Conservation (phyloP, 768 basidiomycete species). For the Cystofilobasidium macerans region DNA sequence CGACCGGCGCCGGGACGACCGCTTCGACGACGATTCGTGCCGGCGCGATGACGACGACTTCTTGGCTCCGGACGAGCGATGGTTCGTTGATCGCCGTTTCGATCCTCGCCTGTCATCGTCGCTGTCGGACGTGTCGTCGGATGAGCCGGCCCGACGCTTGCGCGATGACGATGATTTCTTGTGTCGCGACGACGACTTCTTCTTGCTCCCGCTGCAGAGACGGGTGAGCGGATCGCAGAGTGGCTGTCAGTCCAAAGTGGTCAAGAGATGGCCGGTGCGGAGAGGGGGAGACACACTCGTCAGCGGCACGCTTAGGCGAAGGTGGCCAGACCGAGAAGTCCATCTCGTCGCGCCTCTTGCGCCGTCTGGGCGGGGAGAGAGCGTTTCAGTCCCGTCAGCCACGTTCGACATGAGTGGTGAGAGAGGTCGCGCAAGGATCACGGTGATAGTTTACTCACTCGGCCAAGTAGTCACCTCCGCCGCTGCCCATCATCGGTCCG, state of each 20-base stretch:
- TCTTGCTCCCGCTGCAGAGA: conserved; percentile 8
- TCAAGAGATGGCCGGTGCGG: too few relatives aligned
- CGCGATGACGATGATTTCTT: conserved; percentile 16
- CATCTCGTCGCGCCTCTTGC: conserved; percentile 20
- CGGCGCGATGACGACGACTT: conserved; percentile 11
- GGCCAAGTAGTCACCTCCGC: conserved; percentile 12
- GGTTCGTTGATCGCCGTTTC: conserved; percentile 9
- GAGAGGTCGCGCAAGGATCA: not conserved
- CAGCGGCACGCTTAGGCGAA: conserved; percentile 23
- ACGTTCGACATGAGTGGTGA: too few relatives aligned
- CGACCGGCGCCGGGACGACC: conserved; percentile 4
- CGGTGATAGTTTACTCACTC: not conserved
- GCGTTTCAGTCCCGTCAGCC: not conserved
- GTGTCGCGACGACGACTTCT: conserved; percentile 1
- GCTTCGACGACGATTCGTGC: too few relatives aligned
- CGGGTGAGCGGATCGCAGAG: too few relatives aligned
- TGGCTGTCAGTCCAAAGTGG: too few relatives aligned
- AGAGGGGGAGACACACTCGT: conserved; percentile 12
- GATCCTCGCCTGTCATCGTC: too few relatives aligned
- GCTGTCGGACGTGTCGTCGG: conserved; percentile 10
- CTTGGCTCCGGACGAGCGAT: conserved; percentile 3
- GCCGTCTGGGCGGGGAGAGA: conserved; percentile 8
- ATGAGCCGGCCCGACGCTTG: not conserved
- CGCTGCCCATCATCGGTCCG: not conserved
- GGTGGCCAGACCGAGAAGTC: conserved; percentile 21